A percentile compares a stretch with the other conserved stretches of the same genome.
Evolutionary conservation across 192 early-diverging fungal genomes (phyloP).

Genomic region (Coemansia sp.): DNA sequence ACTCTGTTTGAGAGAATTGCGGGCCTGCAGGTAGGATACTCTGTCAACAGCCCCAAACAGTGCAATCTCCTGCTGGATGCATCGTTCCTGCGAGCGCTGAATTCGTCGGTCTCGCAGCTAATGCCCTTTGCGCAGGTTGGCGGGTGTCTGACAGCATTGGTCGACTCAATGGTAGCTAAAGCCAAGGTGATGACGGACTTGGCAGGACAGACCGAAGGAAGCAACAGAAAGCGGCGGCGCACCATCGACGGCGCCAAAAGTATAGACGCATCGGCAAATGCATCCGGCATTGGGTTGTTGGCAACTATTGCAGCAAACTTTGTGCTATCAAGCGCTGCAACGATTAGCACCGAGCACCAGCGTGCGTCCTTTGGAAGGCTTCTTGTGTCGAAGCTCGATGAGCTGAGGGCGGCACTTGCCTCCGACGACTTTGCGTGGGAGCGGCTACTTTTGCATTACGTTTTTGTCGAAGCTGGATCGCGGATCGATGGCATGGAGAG

Average conservation of each 20-base stretch:
- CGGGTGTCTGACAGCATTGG: constrained; percentile 13
- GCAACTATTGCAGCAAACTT: constrained; percentile 29
- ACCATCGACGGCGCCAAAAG: neutral
- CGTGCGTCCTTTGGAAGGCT: constrained; percentile 14
- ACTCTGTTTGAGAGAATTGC: constrained; percentile 19
- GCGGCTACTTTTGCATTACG: constrained; percentile 40
- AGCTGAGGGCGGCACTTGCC: constrained; percentile 5
- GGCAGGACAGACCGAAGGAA: neutral
- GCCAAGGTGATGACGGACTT: neutral
- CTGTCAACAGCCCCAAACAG: neutral
- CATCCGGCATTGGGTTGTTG: constrained; percentile 8
- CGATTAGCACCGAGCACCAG: constrained; percentile 42
- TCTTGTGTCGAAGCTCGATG: constrained; percentile 15
- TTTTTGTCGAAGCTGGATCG: constrained; percentile 30
- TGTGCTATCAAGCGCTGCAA: constrained; percentile 25
- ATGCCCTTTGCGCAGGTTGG: constrained; percentile 46
- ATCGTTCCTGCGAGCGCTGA: constrained; percentile 15
- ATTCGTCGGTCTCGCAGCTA: constrained; percentile 24
- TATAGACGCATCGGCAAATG: neutral
- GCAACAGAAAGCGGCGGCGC: constrained; percentile 28
- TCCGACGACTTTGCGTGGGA: constrained; percentile 18
- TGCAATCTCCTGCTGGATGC: constrained; percentile 26
- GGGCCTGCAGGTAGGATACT: neutral
- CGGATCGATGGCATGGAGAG: constrained; percentile 33
- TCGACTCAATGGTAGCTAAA: constrained; percentile 15